Base-by-base conservation (phyloP, 306 rosid species). In the Psophocarpus tetragonolobus region DNA sequence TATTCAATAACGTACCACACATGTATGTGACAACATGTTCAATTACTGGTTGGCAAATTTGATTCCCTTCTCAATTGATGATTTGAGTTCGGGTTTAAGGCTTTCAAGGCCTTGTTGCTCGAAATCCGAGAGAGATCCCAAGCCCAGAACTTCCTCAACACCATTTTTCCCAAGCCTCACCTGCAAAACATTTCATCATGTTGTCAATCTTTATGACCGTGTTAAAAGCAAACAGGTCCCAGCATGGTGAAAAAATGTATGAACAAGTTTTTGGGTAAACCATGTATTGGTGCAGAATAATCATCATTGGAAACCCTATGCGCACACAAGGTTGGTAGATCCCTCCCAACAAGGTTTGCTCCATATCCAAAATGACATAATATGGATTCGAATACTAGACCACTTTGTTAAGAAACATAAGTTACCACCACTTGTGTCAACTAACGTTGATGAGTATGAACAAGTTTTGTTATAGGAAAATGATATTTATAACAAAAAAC, bases 151-250 rank as follows among this genome's bases (percentile, higher is more conserved):
- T 79, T 90, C 90, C 74, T 95, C 97, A 30, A 88, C 93, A 15
- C 98, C 98, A 71, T 91, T 88, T 92, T 90, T 92, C 72, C 98
- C 98, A 18, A 95, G 93, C 57, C 92, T 85, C 83, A 95, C 98
- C 98, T 95, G 88, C 50, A 78, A 80, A 79, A 68, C 12, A 67
- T 17, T 35, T 62, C 48, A 24, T 26, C 21, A 63, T 47, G 20
- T 26, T 38, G 26, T 68, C 67, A 47, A 47, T 53, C 1, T 9
- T 5, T 21, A 3, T 5, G 0, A 10, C 13, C 4, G 0, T 14
- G 17, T 3, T 47, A 15, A 5, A 2, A 18, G 24, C 2, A 17
- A 50, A 18, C 26, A 50, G 26, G 11, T 12, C 57, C 57, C 6
- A 50, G 12, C 26, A 50, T 18, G 26, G 24, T 6, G 24, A 50